A percentile compares a stretch with the other conserved stretches of the same genome.
These are phyloP conservation scores for Phaeotremella skinneri DNA, from an alignment of 768 basidiomycete species.

Conservation along the genomic window DNA sequence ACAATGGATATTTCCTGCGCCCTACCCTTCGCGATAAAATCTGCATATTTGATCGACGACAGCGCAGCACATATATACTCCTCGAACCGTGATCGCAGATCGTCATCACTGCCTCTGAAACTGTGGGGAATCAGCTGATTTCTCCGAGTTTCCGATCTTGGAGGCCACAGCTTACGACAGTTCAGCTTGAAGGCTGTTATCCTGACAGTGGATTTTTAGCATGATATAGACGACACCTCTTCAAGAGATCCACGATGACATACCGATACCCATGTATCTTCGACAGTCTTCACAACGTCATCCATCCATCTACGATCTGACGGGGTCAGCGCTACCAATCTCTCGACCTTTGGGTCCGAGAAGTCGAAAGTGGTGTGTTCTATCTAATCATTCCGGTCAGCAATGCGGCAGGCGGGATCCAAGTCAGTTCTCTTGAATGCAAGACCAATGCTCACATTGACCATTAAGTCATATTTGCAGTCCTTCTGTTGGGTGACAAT, in stretches of 20 bases:
- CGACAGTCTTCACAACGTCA: conserved; percentile 57
- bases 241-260: too few species aligned
- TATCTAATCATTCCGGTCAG: conserved; percentile 57
- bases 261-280: conserved; percentile 46
- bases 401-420: too few species aligned
- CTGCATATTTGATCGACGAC: conserved; percentile 82
- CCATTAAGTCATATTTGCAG: conserved; percentile 70
- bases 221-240: too few species aligned
- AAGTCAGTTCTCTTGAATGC: too few species aligned
- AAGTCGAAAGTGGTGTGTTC: conserved; percentile 86
- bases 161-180: not conserved
- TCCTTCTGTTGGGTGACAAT: conserved; percentile 92
- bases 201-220: too few species aligned
- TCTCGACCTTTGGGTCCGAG: conserved; percentile 74
- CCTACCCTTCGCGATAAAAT: conserved; percentile 71
- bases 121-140: conserved; percentile 52
- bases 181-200: not conserved
- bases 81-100: conserved; percentile 86
- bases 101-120: conserved; percentile 96
- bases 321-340: conserved; percentile 73
- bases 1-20: conserved; percentile 57
- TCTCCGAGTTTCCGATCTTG: too few species aligned
- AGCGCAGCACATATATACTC: conserved; percentile 90
- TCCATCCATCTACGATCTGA: conserved; percentile 99
- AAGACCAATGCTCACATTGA: conserved; percentile 63